phyloP scores from a whole-genome alignment of 257 asterid species.

The Gentiana macrophylla region DNA sequence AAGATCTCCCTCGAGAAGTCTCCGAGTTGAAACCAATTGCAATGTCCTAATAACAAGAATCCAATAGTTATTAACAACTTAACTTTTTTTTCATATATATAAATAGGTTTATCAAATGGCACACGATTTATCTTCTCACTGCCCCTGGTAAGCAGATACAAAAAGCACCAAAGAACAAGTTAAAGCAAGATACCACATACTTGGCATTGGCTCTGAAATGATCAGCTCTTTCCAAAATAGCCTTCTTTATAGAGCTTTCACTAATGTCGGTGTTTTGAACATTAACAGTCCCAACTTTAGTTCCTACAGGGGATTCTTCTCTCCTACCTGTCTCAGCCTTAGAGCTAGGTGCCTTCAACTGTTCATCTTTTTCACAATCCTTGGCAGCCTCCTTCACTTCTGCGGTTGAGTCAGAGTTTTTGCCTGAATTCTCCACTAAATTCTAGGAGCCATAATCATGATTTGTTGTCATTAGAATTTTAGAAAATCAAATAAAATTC shows the following conservation, averaged over 20 bases:
- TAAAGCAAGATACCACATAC: conserved; percentile 32
- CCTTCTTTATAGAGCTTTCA: conserved; percentile 56
- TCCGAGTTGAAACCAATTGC: conserved; percentile 66
- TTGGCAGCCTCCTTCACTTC: conserved; percentile 28
- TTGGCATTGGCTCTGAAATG: conserved; percentile 58
- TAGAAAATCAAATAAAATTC: conserved; percentile 18
- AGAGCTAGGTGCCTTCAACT: conserved; percentile 19
- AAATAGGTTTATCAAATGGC: background rate
- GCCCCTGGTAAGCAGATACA: background rate
- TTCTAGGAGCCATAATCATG: conserved; percentile 26
- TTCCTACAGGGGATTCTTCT: conserved; percentile 73
- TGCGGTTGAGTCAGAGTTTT: conserved; percentile 15
- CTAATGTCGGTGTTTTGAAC: conserved; percentile 31
- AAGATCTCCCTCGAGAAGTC: conserved; percentile 84
- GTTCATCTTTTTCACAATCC: conserved; percentile 29
- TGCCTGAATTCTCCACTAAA: conserved; percentile 20
- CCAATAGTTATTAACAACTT: conserved; percentile 7
- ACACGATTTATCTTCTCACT: background rate
- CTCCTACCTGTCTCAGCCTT: conserved; percentile 46
- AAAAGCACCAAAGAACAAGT: background rate
- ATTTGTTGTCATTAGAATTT: conserved; percentile 50
- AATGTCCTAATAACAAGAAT: conserved; percentile 38
- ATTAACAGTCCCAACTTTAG: conserved; percentile 34
- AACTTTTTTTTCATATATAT: no score
- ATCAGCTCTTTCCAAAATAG: conserved; percentile 64